These are phyloP conservation scores for Oryza australiensis DNA, from an alignment of 176 grass and related monocot genomes.

Conservation along the genomic window DNA sequence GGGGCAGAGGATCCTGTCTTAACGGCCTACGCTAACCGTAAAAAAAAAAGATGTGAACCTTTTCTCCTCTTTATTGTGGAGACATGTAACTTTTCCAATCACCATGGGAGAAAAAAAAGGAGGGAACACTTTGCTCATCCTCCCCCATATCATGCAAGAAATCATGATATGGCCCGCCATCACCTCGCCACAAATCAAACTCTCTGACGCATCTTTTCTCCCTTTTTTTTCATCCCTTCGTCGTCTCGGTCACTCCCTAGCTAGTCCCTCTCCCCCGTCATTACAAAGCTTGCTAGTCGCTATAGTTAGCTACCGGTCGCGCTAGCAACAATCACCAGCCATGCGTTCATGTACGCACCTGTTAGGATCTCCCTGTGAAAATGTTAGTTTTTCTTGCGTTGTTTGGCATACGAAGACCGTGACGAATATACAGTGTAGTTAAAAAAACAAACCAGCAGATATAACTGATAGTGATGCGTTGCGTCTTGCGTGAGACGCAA, in stretches of 20 bases:
- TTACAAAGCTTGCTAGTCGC: background rate
- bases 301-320: background rate
- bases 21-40: background rate
- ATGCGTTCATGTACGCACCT: background rate
- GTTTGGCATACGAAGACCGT: background rate
- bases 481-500: background rate
- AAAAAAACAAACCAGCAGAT: background rate
- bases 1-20: background rate
- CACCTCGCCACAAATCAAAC: conserved; percentile 32
- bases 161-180: conserved; percentile 34
- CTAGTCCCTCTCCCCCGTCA: background rate
- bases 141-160: conserved; percentile 31
- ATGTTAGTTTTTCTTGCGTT: no score
- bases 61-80: conserved; percentile 22
- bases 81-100: conserved; percentile 28
- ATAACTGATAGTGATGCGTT: background rate
- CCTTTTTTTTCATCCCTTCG: background rate
- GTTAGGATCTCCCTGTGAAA: background rate
- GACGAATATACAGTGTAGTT: background rate
- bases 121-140: conserved; percentile 38
- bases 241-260: background rate
- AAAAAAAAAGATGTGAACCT: background rate
- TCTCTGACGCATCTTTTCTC: background rate
- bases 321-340: background rate
- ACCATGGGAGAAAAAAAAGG: conserved; percentile 4